Conservation (phyloP, 2,329 filamentous ascomycete genomes). For the Trichoderma sp. region DNA sequence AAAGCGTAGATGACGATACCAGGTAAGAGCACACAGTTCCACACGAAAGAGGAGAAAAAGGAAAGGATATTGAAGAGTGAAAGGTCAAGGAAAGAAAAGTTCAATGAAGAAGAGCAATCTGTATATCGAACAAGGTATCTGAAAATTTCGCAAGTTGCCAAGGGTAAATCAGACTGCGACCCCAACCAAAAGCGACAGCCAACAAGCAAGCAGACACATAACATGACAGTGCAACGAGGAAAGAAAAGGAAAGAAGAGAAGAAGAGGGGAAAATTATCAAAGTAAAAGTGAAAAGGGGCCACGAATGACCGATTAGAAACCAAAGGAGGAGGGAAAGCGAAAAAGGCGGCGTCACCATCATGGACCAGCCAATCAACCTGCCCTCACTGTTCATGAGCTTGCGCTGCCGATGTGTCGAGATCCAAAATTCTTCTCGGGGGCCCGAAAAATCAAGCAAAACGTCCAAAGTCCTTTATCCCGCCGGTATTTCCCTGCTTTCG, state of each 20-base stretch:
- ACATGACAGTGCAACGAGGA: background rate
- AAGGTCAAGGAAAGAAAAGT: constrained; percentile 19
- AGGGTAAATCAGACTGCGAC: constrained; percentile 29
- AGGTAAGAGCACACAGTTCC: constrained; percentile 17
- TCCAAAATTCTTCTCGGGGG: constrained; percentile 36
- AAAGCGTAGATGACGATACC: background rate
- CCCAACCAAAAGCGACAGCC: constrained; percentile 13
- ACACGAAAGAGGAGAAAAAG: background rate
- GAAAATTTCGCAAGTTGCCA: constrained; percentile 39
- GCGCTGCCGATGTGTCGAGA: constrained; percentile 40
- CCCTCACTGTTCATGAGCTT: constrained; percentile 50
- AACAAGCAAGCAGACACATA: constrained; percentile 24
- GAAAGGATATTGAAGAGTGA: background rate
- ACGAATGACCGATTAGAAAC: constrained; percentile 46
- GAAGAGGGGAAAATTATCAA: constrained; percentile 28
- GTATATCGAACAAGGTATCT: constrained; percentile 66
- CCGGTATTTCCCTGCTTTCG: constrained; percentile 29
- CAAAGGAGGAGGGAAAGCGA: constrained; percentile 38
- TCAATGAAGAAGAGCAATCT: constrained; percentile 36
- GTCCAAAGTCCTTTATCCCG: constrained; percentile 34
- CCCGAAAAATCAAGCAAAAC: constrained; percentile 36
- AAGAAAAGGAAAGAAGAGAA: constrained; percentile 29
- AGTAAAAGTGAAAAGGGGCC: constrained; percentile 39
- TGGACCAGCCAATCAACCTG: constrained; percentile 56
- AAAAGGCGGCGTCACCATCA: constrained; percentile 42